Evolutionary conservation across 2,329 filamentous ascomycete species (phyloP).

Genomic region (Beauveria bassiana): DNA sequence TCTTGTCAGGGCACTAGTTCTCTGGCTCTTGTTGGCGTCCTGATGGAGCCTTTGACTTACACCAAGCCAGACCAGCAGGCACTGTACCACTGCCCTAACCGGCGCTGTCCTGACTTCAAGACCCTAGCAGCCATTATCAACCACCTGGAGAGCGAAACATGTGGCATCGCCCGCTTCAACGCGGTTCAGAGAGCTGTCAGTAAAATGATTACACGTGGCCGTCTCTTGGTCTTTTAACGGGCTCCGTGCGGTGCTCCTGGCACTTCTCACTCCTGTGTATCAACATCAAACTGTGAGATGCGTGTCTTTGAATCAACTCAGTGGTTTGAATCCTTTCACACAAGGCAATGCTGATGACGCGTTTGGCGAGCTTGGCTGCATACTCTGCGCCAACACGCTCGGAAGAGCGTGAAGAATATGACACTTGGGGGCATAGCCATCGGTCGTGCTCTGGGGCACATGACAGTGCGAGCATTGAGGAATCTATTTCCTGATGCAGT

Average conservation of each 20-base stretch:
- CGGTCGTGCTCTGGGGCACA: slow-evolving; percentile 17
- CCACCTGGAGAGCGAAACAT: slow-evolving; percentile 38
- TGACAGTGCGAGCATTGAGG: slow-evolving; percentile 24
- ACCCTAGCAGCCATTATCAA: slow-evolving; percentile 31
- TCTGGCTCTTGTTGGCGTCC: too few relatives aligned
- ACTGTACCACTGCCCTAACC: slow-evolving; percentile 34
- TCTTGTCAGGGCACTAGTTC: not conserved
- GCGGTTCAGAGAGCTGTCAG: slow-evolving; percentile 22
- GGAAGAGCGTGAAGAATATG: slow-evolving; percentile 25
- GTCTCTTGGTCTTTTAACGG: slow-evolving; percentile 23
- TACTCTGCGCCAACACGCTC: slow-evolving; percentile 26
- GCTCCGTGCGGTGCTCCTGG: too few relatives aligned
- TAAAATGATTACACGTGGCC: slow-evolving; percentile 25
- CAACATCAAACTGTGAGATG: too few relatives aligned
- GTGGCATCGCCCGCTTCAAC: slow-evolving; percentile 29
- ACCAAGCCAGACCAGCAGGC: slow-evolving; percentile 24
- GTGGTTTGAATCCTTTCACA: too few relatives aligned
- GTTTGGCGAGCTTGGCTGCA: not conserved
- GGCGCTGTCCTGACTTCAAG: slow-evolving; percentile 30
- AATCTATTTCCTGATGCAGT: slow-evolving; percentile 20
- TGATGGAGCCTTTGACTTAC: not conserved
- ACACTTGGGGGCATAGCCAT: slow-evolving; percentile 4
- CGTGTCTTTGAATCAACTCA: too few relatives aligned
- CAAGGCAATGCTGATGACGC: not conserved
- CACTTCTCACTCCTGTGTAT: too few relatives aligned